Percentiles rank a stretch among this genome's conserved stretches.
Conservation (phyloP, 176 grass and related monocot species). For the Avena insularis region DNA sequence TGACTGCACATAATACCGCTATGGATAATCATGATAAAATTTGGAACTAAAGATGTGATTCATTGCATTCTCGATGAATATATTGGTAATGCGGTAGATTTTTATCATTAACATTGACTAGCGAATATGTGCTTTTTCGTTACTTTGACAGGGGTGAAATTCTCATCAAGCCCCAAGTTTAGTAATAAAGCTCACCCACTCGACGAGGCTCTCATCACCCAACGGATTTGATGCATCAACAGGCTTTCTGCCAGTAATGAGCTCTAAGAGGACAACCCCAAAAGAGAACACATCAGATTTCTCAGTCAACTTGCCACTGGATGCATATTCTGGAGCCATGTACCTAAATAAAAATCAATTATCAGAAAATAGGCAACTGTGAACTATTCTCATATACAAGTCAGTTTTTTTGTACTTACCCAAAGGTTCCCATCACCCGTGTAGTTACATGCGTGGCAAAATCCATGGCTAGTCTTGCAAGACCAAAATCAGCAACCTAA, state of each 20-base stretch:
- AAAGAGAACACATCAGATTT: slow-evolving; percentile 98
- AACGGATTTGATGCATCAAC: slow-evolving; percentile 83
- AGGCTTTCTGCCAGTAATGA: slow-evolving; percentile 88
- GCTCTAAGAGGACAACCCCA: slow-evolving; percentile 93
- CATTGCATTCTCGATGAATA: neutral
- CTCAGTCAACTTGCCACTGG: slow-evolving; percentile 92
- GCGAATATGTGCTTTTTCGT: neutral
- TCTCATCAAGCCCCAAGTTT: neutral
- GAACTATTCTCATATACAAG: neutral
- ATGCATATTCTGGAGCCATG: slow-evolving; percentile 95
- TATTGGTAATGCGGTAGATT: neutral
- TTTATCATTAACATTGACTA: neutral
- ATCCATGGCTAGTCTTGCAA: slow-evolving; percentile 93
- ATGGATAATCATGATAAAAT: neutral
- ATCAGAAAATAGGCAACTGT: slow-evolving; percentile 18
- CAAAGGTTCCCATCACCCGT: slow-evolving; percentile 98
- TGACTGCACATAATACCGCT: neutral
- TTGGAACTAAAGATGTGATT: neutral
- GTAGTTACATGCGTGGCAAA: slow-evolving; percentile 89
- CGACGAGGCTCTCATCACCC: slow-evolving; percentile 96
- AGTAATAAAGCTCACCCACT: slow-evolving; percentile 75
- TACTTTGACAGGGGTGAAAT: neutral
- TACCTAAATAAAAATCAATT: slow-evolving; percentile 56
- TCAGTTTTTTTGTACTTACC: slow-evolving; percentile 54
- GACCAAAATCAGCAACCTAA: slow-evolving; percentile 94